Conservation (phyloP, 495 filamentous ascomycete genomes). For the Aspergillus coremiiformis region DNA sequence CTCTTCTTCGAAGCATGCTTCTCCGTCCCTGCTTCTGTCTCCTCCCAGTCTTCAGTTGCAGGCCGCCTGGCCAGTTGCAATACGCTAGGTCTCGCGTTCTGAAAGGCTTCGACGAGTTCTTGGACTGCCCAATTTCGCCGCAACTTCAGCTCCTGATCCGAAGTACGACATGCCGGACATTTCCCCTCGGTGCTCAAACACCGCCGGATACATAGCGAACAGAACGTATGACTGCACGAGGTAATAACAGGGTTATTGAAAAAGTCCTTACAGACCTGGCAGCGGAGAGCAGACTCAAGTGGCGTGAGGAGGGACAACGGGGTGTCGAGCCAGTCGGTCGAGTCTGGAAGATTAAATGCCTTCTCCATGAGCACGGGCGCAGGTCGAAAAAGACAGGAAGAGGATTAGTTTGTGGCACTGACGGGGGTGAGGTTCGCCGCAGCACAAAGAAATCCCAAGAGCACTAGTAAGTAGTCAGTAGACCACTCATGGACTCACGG, state of each 20-base stretch:
- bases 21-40: conserved; percentile 3
- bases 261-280: conserved; percentile 97
- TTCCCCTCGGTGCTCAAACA: conserved; percentile 71
- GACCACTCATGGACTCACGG: too few species aligned
- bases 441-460: not conserved
- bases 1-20: conserved; percentile 35
- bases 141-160: conserved; percentile 75
- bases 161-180: conserved; percentile 74
- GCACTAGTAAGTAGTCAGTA: too few species aligned
- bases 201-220: conserved; percentile 86
- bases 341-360: conserved; percentile 65
- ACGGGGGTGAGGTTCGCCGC: too few species aligned
- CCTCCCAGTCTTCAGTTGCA: conserved; percentile 11
- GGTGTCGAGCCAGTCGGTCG: conserved; percentile 89
- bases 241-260: conserved; percentile 91
- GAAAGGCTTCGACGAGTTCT: conserved; percentile 77
- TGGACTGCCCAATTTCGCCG: conserved; percentile 75
- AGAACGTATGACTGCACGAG: conserved; percentile 92
- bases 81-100: conserved; percentile 51
- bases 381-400: not conserved
- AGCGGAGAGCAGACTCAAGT: conserved; percentile 82
- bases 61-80: conserved; percentile 53
- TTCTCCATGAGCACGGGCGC: conserved; percentile 30
- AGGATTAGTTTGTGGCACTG: not conserved
- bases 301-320: conserved; percentile 61